These are phyloP conservation scores for Fusarium scirpi DNA, from an alignment of 2,329 filamentous ascomycete species.

Conservation along the genomic window DNA sequence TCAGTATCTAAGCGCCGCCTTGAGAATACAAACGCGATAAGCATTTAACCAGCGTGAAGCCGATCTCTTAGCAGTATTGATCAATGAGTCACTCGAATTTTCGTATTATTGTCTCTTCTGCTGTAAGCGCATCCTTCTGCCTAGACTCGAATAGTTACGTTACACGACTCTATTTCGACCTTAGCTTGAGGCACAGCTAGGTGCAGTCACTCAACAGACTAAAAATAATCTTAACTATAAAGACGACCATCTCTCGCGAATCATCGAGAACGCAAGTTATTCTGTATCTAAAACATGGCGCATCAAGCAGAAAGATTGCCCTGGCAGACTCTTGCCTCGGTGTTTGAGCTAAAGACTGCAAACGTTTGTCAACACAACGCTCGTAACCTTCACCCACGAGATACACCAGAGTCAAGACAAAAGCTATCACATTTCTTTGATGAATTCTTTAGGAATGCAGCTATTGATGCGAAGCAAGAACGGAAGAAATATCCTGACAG, in stretches of 20 bases:
- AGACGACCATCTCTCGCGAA: rapidly evolving
- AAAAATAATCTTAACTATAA: neutral
- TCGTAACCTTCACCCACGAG: constrained; percentile 15
- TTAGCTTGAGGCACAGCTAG: neutral
- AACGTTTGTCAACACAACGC: constrained; percentile 26
- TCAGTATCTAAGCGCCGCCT: too few relatives aligned
- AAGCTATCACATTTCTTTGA: neutral
- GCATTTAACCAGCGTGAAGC: too few relatives aligned
- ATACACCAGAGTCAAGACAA: neutral
- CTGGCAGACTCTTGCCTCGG: constrained; percentile 23
- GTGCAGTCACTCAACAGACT: too few relatives aligned
- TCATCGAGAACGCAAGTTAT: rapidly evolving
- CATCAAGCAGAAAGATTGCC: constrained; percentile 22
- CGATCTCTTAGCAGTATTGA: neutral
- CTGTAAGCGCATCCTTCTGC: neutral
- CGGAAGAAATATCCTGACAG: neutral
- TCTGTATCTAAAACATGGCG: neutral
- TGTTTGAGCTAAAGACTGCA: constrained; percentile 6
- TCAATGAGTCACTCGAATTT: neutral
- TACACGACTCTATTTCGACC: neutral
- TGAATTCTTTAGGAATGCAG: neutral
- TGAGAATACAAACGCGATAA: neutral
- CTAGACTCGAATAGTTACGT: neutral
- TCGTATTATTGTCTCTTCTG: neutral
- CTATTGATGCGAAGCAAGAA: neutral